Evolutionary conservation across 176 grass and related monocot species (phyloP).

Genomic region (Bromus sterilis): DNA sequence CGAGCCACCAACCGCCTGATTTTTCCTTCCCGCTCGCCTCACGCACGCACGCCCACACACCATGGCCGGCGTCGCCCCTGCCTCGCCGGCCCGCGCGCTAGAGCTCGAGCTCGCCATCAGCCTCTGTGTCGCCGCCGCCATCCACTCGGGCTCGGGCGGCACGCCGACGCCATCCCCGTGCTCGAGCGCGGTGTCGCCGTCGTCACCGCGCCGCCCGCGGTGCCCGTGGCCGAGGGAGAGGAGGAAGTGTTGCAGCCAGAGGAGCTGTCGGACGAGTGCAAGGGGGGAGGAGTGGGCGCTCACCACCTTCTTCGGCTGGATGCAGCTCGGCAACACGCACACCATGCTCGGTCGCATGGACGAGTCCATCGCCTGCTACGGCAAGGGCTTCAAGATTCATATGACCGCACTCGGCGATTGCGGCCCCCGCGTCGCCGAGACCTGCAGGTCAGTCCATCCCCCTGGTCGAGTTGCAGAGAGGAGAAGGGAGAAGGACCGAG

Average conservation of each 20-base stretch:
- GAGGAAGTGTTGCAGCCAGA: background rate
- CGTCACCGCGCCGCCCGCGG: slow-evolving; percentile 15
- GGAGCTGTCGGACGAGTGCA: background rate
- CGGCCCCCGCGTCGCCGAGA: slow-evolving; percentile 87
- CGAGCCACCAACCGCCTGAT: too few relatives aligned
- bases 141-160: slow-evolving; percentile 65
- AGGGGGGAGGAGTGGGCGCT: slow-evolving; percentile 59
- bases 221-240: background rate
- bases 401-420: slow-evolving; percentile 78
- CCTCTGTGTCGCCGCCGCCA: slow-evolving; percentile 87
- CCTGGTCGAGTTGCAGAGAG: too few relatives aligned
- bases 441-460: slow-evolving; percentile 63
- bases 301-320: slow-evolving; percentile 89
- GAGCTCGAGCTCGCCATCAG: slow-evolving; percentile 98
- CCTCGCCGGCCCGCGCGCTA: slow-evolving; percentile 65
- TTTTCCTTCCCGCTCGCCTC: too few relatives aligned
- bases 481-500: too few relatives aligned
- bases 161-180: slow-evolving; percentile 77
- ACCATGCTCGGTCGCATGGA: slow-evolving; percentile 91
- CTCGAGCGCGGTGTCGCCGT: slow-evolving; percentile 80
- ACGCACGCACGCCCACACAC: too few relatives aligned
- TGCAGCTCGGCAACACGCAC: slow-evolving; percentile 98
- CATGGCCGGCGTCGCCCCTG: too few relatives aligned
- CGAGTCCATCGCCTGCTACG: slow-evolving; percentile 84
- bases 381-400: slow-evolving; percentile 94